Evolutionary conservation across 768 basidiomycete genomes (phyloP).

Genomic region (Tylopilus sp.): DNA sequence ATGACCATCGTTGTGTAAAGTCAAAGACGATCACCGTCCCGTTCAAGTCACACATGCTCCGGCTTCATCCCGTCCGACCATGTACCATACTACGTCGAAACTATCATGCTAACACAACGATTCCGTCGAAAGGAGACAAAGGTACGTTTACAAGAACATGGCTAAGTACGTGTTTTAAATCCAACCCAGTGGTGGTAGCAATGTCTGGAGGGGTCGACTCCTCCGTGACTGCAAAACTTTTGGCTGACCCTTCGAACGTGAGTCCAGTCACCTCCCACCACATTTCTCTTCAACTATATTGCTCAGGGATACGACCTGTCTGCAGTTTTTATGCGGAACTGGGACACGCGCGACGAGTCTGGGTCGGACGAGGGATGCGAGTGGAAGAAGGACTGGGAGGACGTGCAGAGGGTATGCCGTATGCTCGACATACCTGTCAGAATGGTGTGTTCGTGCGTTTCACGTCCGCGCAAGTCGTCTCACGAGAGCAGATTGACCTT

Average conservation of each 20-base stretch:
- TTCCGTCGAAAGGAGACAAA: slow-evolving; percentile 29
- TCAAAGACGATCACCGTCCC: background rate
- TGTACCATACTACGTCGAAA: slow-evolving; percentile 6
- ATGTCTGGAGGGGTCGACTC: slow-evolving; percentile 98
- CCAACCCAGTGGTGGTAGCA: slow-evolving; percentile 69
- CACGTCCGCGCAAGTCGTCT: slow-evolving; percentile 1
- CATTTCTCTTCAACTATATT: background rate
- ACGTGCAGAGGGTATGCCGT: slow-evolving; percentile 78
- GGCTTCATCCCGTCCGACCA: slow-evolving; percentile 9
- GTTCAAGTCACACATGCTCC: slow-evolving; percentile 4
- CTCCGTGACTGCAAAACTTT: slow-evolving; percentile 76
- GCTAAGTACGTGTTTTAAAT: background rate
- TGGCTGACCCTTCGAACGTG: slow-evolving; percentile 56
- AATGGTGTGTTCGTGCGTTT: slow-evolving; percentile 44
- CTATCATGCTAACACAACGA: slow-evolving; percentile 15
- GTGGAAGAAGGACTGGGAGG: slow-evolving; percentile 95
- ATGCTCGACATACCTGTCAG: slow-evolving; percentile 68
- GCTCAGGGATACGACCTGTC: slow-evolving; percentile 75
- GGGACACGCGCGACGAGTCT: slow-evolving; percentile 84
- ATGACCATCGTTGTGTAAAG: slow-evolving; percentile 33
- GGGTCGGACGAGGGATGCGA: slow-evolving; percentile 82
- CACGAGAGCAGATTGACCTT: slow-evolving; percentile 66
- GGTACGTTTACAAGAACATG: slow-evolving; percentile 4
- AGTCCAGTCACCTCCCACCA: slow-evolving; percentile 3
- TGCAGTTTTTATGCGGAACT: slow-evolving; percentile 94